Conservation (phyloP, 495 filamentous ascomycete species). For the Tuber microsphaerosporum region DNA sequence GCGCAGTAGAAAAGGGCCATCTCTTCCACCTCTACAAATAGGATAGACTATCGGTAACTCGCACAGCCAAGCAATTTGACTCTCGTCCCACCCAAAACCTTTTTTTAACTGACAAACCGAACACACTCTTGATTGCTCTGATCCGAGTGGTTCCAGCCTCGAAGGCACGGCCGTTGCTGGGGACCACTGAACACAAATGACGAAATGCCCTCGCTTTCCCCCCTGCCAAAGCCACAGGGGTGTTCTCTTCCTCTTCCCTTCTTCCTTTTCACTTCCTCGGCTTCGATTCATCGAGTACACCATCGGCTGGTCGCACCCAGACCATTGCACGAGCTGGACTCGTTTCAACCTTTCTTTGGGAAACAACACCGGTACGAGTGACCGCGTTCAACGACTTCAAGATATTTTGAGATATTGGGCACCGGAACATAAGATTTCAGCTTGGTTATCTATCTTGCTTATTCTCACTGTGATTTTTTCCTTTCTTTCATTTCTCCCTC, state of each 20-base stretch:
- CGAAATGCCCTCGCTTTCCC: background rate
- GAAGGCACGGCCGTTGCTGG: background rate
- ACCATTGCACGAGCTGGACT: background rate
- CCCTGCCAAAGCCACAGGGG: background rate
- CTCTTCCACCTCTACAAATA: background rate
- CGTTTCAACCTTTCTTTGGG: background rate
- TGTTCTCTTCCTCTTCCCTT: background rate
- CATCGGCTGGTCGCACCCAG: background rate
- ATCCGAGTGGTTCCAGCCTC: conserved; percentile 3
- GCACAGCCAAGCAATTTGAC: background rate
- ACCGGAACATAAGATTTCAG: background rate
- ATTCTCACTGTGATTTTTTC: background rate
- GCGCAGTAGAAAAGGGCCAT: background rate
- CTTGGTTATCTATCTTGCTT: background rate
- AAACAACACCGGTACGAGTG: background rate
- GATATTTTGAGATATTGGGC: background rate
- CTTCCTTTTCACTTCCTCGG: background rate
- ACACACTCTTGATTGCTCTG: background rate
- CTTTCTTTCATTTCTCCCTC: background rate
- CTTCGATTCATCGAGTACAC: background rate
- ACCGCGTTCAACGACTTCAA: background rate
- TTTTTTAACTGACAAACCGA: background rate
- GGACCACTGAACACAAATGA: background rate
- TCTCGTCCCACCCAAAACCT: background rate
- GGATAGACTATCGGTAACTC: background rate